Evolutionary conservation across 805 yeast species (phyloP).

Genomic region (Tetrapisispora taiwanensis): DNA sequence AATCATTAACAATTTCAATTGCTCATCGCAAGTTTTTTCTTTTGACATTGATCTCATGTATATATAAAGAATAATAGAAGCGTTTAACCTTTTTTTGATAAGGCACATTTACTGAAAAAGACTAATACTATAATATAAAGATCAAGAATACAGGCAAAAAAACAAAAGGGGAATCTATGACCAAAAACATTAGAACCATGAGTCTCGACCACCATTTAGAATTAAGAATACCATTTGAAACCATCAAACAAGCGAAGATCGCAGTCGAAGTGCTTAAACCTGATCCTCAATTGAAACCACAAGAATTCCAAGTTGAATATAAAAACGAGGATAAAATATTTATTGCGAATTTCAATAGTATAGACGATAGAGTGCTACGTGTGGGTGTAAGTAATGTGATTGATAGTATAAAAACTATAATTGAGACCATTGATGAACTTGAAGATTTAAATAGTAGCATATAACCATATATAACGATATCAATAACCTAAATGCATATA

Average conservation of each 20-base stretch:
- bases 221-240: constrained; percentile 55
- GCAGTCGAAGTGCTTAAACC: constrained; percentile 56
- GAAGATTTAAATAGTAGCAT: neutral
- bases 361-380: constrained; percentile 64
- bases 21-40: no score
- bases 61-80: no score
- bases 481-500: no score
- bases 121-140: no score
- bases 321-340: constrained; percentile 30
- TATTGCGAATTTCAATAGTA: constrained; percentile 43
- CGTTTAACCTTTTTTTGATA: no score
- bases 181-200: neutral
- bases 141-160: no score
- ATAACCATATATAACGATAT: no score
- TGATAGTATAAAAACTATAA: constrained; percentile 63
- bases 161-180: no score
- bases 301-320: constrained; percentile 48
- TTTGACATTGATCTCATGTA: no score
- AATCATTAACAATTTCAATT: no score
- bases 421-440: constrained; percentile 66
- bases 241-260: constrained; percentile 47
- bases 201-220: constrained; percentile 9
- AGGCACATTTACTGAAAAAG: no score
- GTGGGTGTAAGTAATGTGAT: constrained; percentile 77
- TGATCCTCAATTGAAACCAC: constrained; percentile 70